Percentiles rank a stretch among this genome's conserved stretches.
phyloP scores from a whole-genome alignment of 2,329 filamentous ascomycete species.

The Penicillium sp. region DNA sequence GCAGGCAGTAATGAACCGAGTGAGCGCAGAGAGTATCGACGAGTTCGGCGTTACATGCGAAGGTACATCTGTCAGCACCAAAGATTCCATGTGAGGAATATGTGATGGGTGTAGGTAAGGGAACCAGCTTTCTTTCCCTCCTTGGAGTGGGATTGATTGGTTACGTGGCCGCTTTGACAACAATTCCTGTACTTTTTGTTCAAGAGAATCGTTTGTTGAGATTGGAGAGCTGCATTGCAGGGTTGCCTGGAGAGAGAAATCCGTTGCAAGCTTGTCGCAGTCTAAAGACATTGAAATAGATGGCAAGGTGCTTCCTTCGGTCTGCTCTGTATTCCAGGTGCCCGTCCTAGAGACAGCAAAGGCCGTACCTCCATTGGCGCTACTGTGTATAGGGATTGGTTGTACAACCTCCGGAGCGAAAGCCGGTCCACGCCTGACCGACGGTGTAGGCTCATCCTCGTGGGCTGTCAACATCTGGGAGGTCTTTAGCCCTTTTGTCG shows the following conservation, averaged over 20 bases:
- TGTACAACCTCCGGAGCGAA: constrained; percentile 48
- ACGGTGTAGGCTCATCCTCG: constrained; percentile 31
- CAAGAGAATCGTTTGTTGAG: constrained; percentile 23
- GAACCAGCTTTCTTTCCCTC: constrained; percentile 26
- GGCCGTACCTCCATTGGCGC: not conserved
- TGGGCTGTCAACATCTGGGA: constrained; percentile 1
- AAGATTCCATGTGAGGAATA: constrained; percentile 52
- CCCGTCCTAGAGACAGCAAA: not conserved
- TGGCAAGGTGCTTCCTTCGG: not conserved
- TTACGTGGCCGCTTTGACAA: constrained; percentile 37
- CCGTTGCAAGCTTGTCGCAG: not conserved
- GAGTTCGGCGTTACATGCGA: constrained; percentile 41
- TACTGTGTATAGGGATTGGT: constrained; percentile 6
- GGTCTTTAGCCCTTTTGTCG: not conserved
- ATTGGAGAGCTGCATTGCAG: constrained; percentile 18
- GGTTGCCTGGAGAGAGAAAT: constrained; percentile 4
- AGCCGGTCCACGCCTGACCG: constrained; percentile 39
- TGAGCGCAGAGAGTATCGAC: constrained; percentile 44
- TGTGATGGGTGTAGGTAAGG: constrained; percentile 53
- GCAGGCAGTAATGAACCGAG: constrained; percentile 55
- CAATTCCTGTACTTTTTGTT: constrained; percentile 36
- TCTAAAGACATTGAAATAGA: constrained; percentile 7
- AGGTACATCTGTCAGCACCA: constrained; percentile 58
- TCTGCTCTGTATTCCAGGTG: not conserved
- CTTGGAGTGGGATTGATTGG: constrained; percentile 26